Base-by-base conservation (phyloP, 768 basidiomycete genomes). In the Piloderma croceum region DNA sequence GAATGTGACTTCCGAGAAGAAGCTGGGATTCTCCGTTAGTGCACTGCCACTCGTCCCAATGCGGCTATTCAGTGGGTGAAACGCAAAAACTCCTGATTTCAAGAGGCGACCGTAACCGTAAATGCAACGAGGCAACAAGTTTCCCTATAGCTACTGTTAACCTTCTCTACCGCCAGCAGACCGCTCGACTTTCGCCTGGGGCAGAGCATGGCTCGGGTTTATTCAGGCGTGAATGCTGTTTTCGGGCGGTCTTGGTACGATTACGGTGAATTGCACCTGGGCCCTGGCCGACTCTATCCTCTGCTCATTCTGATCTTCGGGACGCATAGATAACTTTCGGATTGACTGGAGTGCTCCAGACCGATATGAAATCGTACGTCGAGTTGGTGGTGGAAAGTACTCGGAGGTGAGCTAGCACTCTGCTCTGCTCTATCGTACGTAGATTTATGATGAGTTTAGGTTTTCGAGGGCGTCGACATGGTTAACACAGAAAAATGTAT, bases 281-380 rank as follows among this genome's bases (percentile, higher is more conserved):
- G 29, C 35, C 19, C 44, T 33, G 17, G 15, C 24, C n/a, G 24
- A 15, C 24, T 27, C 23, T 31, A 24, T 24, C 31, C 36, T 17
- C 33, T 23, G 12, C 29, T 38, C 17, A n/a, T 27, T 34, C 45
- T 31, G 52, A 35, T 11, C 12, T n/a, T 32, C n/a, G n/a, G n/a
- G n/a, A n/a, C n/a, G 22, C 42, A 5, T 45, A 74, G 76, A 82
- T 46, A 77, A 76, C 48, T 71, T 77, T 39, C 62, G 64, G 47
- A 69, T 81, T 40, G 74, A 79, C 41, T 83, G 80, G 80, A 78
- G 79, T 40, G 50, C 63, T n/a, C 74, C 80, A 44, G 78, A 81
- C 41, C 73, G 77, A 24, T 83, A 83, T 58, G 79, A 83, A 53
- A 71, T 83, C 42, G 69, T 79, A 36, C 63, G 74, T 39, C 73